A percentile compares a stretch with the other conserved stretches of the same genome.
phyloP scores from a whole-genome alignment of 192 early-diverging fungal species.

The Dispira simplex region DNA sequence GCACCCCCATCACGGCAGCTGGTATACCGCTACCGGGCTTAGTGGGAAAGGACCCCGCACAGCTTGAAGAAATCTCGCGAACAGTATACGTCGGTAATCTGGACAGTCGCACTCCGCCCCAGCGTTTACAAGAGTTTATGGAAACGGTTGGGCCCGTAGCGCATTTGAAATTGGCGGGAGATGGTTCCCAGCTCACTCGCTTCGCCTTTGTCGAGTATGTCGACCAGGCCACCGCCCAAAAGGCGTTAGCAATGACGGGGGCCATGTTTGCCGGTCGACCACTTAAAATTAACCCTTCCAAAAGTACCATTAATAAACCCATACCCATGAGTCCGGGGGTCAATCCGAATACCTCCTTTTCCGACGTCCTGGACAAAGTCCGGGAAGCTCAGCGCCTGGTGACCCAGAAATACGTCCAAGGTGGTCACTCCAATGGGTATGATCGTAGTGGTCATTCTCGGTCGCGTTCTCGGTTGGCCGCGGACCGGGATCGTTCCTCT shows the following conservation, averaged over 20 bases:
- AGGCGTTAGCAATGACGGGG: conserved; percentile 48
- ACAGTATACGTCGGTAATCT: conserved; percentile 70
- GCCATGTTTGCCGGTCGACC: conserved; percentile 40
- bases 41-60: conserved; percentile 39
- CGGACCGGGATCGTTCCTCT: no score
- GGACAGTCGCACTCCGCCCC: conserved; percentile 29
- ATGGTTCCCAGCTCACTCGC: conserved; percentile 40
- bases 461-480: no score
- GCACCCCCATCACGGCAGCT: conserved; percentile 20
- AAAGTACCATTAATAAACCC: conserved; percentile 60
- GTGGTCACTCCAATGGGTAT: no score
- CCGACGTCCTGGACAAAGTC: not conserved
- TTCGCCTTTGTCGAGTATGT: conserved; percentile 77
- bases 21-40: conserved; percentile 32
- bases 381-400: not conserved
- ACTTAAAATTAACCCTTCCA: conserved; percentile 59
- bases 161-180: conserved; percentile 63
- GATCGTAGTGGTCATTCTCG: no score
- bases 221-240: conserved; percentile 30
- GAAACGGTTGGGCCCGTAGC: conserved; percentile 43
- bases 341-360: not conserved
- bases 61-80: conserved; percentile 60
- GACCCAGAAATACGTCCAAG: not conserved
- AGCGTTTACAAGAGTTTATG: conserved; percentile 46
- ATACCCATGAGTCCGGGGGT: not conserved